phyloP scores from a whole-genome alignment of 176 grass and related monocot genomes.

The bread wheat (Triticum aestivum) region IWGSC_CS_RefSeq_v2.1 NC_057797.1:619031094-619031593 shows the following conservation, averaged over 20 bases:
- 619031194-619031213: slow-evolving; percentile 81
- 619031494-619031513: slow-evolving; percentile 50
- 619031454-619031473: slow-evolving; percentile 48
- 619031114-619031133: no score
- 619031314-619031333: slow-evolving; percentile 86
- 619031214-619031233: slow-evolving; percentile 84
- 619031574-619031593: slow-evolving; percentile 77
- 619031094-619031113: no score
- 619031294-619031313: slow-evolving; percentile 54
- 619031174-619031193: background rate
- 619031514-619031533: slow-evolving; percentile 58
- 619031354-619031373: background rate
- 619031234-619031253: slow-evolving; percentile 68
- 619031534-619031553: slow-evolving; percentile 56
- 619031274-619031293: slow-evolving; percentile 72
- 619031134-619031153: no score
- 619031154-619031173: no score
- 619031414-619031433: slow-evolving; percentile 66
- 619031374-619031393: slow-evolving; percentile 10
- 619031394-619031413: slow-evolving; percentile 48
- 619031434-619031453: slow-evolving; percentile 65
- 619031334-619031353: slow-evolving; percentile 8
- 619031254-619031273: slow-evolving; percentile 47
- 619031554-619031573: slow-evolving; percentile 75
- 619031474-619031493: slow-evolving; percentile 58